These are phyloP conservation scores for Lagerstroemia speciosa DNA, from an alignment of 345 rosid genomes.

Conservation along the genomic window DNA sequence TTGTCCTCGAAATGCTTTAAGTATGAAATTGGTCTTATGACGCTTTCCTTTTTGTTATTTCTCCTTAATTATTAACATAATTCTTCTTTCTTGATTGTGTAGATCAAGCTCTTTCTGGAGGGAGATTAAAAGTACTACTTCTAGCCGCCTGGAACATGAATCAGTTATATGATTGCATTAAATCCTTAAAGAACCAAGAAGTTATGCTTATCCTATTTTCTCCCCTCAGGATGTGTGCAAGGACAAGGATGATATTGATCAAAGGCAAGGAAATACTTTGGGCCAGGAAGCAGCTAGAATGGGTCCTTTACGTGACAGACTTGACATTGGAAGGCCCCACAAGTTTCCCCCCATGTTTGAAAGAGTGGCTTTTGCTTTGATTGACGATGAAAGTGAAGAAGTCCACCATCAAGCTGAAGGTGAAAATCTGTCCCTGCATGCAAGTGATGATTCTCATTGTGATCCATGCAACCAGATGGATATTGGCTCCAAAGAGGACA, in stretches of 20 bases:
- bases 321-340: conserved; percentile 44
- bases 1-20: conserved; percentile 57
- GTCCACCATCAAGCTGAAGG: conserved; percentile 47
- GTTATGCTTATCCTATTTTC: neutral
- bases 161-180: neutral
- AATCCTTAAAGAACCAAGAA: conserved; percentile 3
- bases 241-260: conserved; percentile 31
- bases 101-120: conserved; percentile 60
- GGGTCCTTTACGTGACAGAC: conserved; percentile 35
- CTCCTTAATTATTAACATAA: conserved; percentile 4
- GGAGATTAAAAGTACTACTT: neutral
- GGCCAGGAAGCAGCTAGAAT: conserved; percentile 31
- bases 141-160: neutral
- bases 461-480: conserved; percentile 89
- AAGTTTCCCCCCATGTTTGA: conserved; percentile 69
- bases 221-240: conserved; percentile 26
- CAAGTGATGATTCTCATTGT: conserved; percentile 94
- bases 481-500: conserved; percentile 74
- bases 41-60: conserved; percentile 6
- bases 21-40: conserved; percentile 31
- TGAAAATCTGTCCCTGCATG: conserved; percentile 65
- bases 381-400: conserved; percentile 88
- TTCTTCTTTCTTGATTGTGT: conserved; percentile 18
- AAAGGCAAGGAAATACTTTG: conserved; percentile 25
- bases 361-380: conserved; percentile 83